phyloP scores from a whole-genome alignment of 345 rosid genomes.

The Eucalyptus sp. region DNA sequence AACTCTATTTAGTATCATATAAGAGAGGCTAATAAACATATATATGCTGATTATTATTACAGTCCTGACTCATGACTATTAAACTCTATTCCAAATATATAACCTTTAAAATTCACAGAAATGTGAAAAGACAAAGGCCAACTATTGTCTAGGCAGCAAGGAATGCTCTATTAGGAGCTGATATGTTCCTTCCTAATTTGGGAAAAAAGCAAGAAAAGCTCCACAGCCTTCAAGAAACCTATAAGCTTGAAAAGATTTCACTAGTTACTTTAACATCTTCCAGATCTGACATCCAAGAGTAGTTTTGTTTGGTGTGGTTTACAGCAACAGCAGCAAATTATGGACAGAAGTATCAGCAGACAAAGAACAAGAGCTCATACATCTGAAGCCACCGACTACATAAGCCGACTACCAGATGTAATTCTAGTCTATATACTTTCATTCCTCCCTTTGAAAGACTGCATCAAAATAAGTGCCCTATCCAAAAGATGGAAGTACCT shows the following conservation, averaged over 20 bases:
- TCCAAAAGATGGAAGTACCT: conserved; percentile 2
- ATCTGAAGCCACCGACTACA: not conserved
- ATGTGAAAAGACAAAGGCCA: not conserved
- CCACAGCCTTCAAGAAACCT: not conserved
- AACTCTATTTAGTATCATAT: not conserved
- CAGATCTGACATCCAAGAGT: not conserved
- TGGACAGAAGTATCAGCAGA: not conserved
- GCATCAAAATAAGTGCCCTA: not conserved
- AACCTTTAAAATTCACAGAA: not conserved
- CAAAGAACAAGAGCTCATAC: not conserved
- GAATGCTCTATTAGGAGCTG: not conserved
- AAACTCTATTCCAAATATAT: not conserved
- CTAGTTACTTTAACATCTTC: not conserved
- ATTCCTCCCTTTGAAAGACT: not conserved
- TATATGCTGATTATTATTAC: not conserved
- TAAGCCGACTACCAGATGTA: conserved; percentile 1
- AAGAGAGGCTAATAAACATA: not conserved
- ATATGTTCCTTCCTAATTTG: not conserved
- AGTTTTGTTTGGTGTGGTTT: not conserved
- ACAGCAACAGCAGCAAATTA: not conserved
- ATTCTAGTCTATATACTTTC: conserved; percentile 3
- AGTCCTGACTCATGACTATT: not conserved
- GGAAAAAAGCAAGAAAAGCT: not conserved
- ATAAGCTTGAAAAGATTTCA: not conserved
- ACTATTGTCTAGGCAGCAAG: not conserved